Conservation (phyloP, 345 rosid genomes). For the Gossypium turneri region DNA sequence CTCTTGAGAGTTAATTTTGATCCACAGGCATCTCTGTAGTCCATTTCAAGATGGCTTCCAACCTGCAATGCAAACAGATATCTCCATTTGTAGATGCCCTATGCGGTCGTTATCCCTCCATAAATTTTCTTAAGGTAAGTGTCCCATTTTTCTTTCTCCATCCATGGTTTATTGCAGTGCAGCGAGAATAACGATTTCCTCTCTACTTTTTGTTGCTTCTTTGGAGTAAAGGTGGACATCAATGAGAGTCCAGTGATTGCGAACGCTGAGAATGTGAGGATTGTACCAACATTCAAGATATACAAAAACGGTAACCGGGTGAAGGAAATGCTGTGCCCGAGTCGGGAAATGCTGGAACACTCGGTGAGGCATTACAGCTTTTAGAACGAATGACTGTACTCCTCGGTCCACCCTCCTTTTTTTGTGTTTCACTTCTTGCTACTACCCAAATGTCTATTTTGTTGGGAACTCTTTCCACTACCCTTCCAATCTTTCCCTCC, state of each 20-base stretch:
- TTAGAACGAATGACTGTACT: constrained; percentile 36
- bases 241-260: constrained; percentile 49
- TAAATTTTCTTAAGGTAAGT: constrained; percentile 78
- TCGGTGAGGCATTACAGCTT: constrained; percentile 92
- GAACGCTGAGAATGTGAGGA: constrained; percentile 72
- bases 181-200: not conserved
- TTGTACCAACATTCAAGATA: constrained; percentile 95
- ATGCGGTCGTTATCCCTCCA: constrained; percentile 78
- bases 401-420: constrained; percentile 17
- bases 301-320: constrained; percentile 73
- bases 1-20: constrained; percentile 9
- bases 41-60: constrained; percentile 54
- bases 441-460: constrained; percentile 20
- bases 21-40: constrained; percentile 73
- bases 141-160: constrained; percentile 1
- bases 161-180: not conserved
- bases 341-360: constrained; percentile 76
- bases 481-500: constrained; percentile 26
- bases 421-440: constrained; percentile 15
- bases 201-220: not conserved
- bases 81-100: constrained; percentile 68
- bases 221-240: constrained; percentile 63
- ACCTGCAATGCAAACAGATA: constrained; percentile 77
- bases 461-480: constrained; percentile 26
- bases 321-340: constrained; percentile 93